phyloP scores from a whole-genome alignment of 495 filamentous ascomycete genomes.

The Xylaria castorea region DNA sequence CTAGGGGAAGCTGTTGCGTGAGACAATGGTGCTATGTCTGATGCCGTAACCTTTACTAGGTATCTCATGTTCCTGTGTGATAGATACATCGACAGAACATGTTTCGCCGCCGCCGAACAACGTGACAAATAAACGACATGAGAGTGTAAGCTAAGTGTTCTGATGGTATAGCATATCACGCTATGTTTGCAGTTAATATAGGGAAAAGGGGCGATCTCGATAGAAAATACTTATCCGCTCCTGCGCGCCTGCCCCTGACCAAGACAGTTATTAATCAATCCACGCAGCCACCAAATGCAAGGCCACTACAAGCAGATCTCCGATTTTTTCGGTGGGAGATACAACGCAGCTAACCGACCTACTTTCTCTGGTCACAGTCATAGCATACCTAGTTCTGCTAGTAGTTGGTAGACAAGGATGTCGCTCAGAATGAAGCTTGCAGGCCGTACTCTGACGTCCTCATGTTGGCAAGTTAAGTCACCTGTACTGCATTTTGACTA shows the following conservation, averaged over 20 bases:
- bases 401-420: neutral
- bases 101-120: neutral
- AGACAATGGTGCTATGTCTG: neutral
- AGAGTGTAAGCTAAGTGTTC: neutral
- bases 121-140: neutral
- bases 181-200: neutral
- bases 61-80: conserved; percentile 4
- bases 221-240: neutral
- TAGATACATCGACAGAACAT: neutral
- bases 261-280: neutral
- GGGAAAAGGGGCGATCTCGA: neutral
- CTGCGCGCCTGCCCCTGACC: neutral
- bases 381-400: neutral
- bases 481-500: neutral
- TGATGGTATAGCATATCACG: neutral
- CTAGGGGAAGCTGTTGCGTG: neutral
- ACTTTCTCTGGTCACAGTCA: neutral
- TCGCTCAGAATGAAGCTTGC: neutral
- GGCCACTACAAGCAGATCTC: neutral
- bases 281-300: neutral
- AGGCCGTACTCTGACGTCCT: neutral
- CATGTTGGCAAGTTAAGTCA: neutral
- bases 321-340: neutral
- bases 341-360: neutral
- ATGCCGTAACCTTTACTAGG: neutral